Evolutionary conservation across 306 rosid genomes (phyloP).

Genomic region (Acacia crassicarpa): DNA sequence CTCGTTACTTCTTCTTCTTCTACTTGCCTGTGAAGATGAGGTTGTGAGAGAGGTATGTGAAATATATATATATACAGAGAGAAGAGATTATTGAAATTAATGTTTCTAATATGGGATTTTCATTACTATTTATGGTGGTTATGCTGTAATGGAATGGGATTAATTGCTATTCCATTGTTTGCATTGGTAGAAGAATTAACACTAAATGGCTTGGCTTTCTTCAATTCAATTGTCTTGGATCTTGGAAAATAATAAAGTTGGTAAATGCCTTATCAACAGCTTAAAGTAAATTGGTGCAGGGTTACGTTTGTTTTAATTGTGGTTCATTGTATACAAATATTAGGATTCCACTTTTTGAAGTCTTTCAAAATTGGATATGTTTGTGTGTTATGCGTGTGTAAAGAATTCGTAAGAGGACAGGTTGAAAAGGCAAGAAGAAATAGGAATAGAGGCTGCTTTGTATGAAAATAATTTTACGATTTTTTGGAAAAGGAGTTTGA

Average conservation of each 20-base stretch:
- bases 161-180: not conserved
- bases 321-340: not conserved
- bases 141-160: not conserved
- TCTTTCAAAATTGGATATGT: not conserved
- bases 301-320: too few relatives aligned
- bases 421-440: too few relatives aligned
- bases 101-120: constrained; percentile 1
- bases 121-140: not conserved
- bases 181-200: not conserved
- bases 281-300: not conserved
- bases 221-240: not conserved
- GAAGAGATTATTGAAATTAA: not conserved
- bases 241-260: not conserved
- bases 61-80: not conserved
- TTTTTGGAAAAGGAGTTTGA: too few relatives aligned
- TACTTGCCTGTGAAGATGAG: not conserved
- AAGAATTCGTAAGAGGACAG: not conserved
- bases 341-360: not conserved
- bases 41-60: too few relatives aligned
- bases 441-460: too few relatives aligned
- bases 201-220: not conserved
- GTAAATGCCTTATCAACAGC: not conserved
- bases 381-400: not conserved
- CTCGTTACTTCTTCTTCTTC: not conserved
- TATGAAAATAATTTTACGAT: too few relatives aligned